Base-by-base conservation (phyloP, 768 basidiomycete species). In the Suillus subaureus region DNA sequence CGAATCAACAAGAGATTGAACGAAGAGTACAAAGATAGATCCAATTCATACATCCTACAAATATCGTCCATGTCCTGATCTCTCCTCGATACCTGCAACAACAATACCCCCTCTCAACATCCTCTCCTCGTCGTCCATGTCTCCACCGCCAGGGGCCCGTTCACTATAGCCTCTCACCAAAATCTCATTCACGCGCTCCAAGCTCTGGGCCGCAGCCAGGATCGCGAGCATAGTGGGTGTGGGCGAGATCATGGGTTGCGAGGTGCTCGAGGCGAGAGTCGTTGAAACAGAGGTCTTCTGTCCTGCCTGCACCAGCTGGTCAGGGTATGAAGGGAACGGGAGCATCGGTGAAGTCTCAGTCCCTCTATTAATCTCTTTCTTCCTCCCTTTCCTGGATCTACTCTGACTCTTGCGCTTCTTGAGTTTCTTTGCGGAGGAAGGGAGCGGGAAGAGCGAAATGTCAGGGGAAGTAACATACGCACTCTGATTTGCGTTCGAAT, bases 171-270 rank as follows among this genome's bases (percentile, higher is more conserved):
- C 77, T 62, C 66, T 70, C 26, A 74, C 70, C 37, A 83, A 71
- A 26, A 82, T 79, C 23, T 77, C 73, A 37, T 78, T 77, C 3
- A 83, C 79, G 58, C 68, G 76, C 18, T 73, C 74, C 40, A 40
- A 54, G 55, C 70, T 77, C 37, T 72, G 62, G 5, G 70, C 64
- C n/a, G 73, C 65, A 3, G 67, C 70, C 55, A 76, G 51, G 16
- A 71, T 57, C 23, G 70, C 72, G 0, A 75, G 67, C 49, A 68
- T 68, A 23, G 69, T 74, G 6, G 69, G 74, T 5, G 74, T 74
- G 28, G 73, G 45, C 28, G 74, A 67, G 64, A 67, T 60, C 43
- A 67, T 16, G 68, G 28, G 28, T 61, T 65, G 23, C 51, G 58
- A 60, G 61, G 35, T 21, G 60, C 11, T 69, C 69, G 43, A 28